Evolutionary conservation across 805 yeast genomes (phyloP).

Genomic region (Monosporozyma servazzii): DNA sequence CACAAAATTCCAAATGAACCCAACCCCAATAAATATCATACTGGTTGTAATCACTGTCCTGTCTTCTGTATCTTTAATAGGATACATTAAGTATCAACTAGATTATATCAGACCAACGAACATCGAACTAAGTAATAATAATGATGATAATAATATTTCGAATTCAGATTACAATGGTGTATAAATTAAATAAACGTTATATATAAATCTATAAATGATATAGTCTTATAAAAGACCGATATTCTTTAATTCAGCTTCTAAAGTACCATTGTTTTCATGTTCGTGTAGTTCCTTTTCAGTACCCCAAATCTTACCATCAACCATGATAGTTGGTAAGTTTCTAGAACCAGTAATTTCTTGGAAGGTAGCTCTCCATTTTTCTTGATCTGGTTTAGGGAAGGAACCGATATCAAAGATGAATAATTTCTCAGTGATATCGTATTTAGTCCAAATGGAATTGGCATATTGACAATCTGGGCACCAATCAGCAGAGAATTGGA

Average conservation of each 20-base stretch:
- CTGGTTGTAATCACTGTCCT: conserved; percentile 48
- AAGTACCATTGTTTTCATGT: conserved; percentile 19
- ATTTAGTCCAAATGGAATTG: conserved; percentile 44
- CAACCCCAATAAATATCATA: conserved; percentile 61
- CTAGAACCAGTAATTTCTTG: conserved; percentile 25
- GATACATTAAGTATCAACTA: conserved; percentile 3
- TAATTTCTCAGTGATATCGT: conserved; percentile 41
- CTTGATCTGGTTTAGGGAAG: conserved; percentile 20
- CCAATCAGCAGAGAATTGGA: conserved; percentile 64
- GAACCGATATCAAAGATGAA: conserved; percentile 41
- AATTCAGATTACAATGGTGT: not conserved
- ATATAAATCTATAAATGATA: not conserved
- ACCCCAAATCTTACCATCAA: conserved; percentile 28
- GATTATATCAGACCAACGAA: not conserved
- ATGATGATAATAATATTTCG: not conserved
- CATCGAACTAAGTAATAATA: not conserved
- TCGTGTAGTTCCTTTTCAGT: conserved; percentile 27
- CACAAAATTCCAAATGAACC: conserved; percentile 57
- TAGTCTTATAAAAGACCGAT: conserved; percentile 17
- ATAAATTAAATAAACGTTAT: not conserved
- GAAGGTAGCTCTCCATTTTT: conserved; percentile 28
- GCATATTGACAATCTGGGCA: conserved; percentile 73
- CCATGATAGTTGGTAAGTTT: conserved; percentile 29
- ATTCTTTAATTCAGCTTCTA: conserved; percentile 20
- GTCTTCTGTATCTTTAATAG: conserved; percentile 6